Evolutionary conservation across 441 rosid genomes (phyloP), one percentile per base, ranked within the genome.

Genomic region (Sinapis alba): DNA sequence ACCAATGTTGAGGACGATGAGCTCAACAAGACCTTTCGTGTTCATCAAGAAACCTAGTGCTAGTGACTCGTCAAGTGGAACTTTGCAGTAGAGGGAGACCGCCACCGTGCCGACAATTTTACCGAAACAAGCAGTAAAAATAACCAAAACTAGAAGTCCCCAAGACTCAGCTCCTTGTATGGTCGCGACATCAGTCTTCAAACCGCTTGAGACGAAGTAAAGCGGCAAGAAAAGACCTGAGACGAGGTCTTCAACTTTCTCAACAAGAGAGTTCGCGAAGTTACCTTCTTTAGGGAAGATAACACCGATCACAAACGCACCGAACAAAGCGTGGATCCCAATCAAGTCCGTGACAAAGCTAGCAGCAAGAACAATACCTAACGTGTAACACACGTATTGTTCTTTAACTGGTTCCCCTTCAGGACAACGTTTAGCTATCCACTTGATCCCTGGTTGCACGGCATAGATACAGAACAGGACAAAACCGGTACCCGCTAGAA

Each of bases 41-140:
- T 85, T 87, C 91, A 87, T 85, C 34, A 87, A 70, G 83, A 87
- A 84, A 20, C 91, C 91, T 0, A 85, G 76, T 4, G 89, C 85
- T 19, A 84, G 53, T 51, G 91, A 75, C 38, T 85, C 86, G n/a
- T 56, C 66, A 11, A 79, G 38, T 1, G 91, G 86, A 11, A 87
- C 10, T 67, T 74, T 87, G 75, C 89, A 84, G 12, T 58, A 12
- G 6, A 81, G 69, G 2, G 91, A 84, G 3, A 84, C 84, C 0
- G n/a, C 20, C 0, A 87, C 77, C 2, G 91, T 85, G 6, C 91
- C 89, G 2, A 65, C 61, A n/a, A 87, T 78, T 74, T 87, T 87
- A 19, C 89, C 91, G 2, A 83, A 78, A 71, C 88, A 85, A 34
- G 89, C 80, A 10, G 81, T 85, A 12, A 27, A 7, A 7, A 87